Evolutionary conservation across 2,329 filamentous ascomycete species (phyloP).

Genomic region (Fusarium acutatum): DNA sequence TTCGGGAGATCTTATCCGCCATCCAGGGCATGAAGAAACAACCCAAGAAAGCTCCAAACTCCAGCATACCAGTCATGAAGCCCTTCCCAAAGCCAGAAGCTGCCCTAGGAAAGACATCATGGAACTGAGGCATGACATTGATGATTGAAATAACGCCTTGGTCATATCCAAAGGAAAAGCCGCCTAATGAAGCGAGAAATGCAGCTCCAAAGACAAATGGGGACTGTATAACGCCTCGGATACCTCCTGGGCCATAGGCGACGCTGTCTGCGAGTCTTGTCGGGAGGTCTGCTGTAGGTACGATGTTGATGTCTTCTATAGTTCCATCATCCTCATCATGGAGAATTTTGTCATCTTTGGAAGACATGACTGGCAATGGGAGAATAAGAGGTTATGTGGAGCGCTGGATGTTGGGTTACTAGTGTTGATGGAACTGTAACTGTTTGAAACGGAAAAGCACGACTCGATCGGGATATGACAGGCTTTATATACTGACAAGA

Average conservation of each 20-base stretch:
- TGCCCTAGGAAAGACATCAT: constrained; percentile 45
- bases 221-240: neutral
- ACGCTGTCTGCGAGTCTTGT: neutral
- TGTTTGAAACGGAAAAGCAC: neutral
- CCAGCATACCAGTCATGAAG: constrained; percentile 53
- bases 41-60: constrained; percentile 60
- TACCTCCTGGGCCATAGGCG: neutral
- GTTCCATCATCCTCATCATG: neutral
- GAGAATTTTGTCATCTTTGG: neutral
- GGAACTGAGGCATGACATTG: constrained; percentile 55
- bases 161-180: constrained; percentile 33
- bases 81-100: constrained; percentile 49
- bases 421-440: neutral
- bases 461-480: neutral
- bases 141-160: constrained; percentile 51
- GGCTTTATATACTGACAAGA: neutral
- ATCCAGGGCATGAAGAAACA: constrained; percentile 35
- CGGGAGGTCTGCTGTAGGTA: neutral
- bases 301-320: neutral
- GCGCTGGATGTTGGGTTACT: neutral
- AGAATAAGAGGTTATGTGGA: neutral
- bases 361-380: neutral
- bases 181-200: constrained; percentile 47
- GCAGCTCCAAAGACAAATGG: constrained; percentile 49
- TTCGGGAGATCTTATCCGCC: constrained; percentile 38